These are phyloP conservation scores for Picea sitchensis DNA, from an alignment of 75 land plant genomes.

Conservation along the genomic window DNA sequence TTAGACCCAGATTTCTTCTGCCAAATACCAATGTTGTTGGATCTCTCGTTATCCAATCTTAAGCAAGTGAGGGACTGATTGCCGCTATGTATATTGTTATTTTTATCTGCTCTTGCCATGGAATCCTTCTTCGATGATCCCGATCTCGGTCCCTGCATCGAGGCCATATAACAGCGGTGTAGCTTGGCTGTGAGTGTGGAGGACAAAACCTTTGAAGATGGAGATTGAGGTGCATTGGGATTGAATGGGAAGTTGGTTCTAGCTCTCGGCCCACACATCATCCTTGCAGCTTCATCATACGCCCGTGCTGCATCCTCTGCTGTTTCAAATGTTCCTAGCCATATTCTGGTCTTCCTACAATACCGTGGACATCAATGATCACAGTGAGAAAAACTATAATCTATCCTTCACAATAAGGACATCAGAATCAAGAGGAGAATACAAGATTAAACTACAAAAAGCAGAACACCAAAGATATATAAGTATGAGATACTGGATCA, in stretches of 20 bases:
- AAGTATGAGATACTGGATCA: not conserved
- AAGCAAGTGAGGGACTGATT: conserved; percentile 9
- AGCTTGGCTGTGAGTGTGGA: conserved; percentile 64
- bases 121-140: conserved; percentile 11
- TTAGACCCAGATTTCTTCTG: conserved; percentile 15
- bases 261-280: conserved; percentile 67
- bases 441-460: not conserved
- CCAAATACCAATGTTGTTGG: not conserved
- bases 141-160: conserved; percentile 26
- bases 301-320: conserved; percentile 87
- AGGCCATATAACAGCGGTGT: conserved; percentile 47
- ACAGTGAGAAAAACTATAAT: no score
- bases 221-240: conserved; percentile 9
- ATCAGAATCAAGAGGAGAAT: not conserved
- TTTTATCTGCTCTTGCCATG: not conserved
- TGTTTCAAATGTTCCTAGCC: conserved; percentile 90
- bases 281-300: conserved; percentile 76
- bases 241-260: conserved; percentile 71
- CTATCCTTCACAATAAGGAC: not conserved
- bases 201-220: conserved; percentile 46
- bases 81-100: not conserved
- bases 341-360: conserved; percentile 86
- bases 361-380: not conserved
- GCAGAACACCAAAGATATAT: not conserved
- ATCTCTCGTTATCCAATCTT: not conserved